Evolutionary conservation across 805 yeast genomes (phyloP).

Genomic region (Metschnikowia proteae): DNA sequence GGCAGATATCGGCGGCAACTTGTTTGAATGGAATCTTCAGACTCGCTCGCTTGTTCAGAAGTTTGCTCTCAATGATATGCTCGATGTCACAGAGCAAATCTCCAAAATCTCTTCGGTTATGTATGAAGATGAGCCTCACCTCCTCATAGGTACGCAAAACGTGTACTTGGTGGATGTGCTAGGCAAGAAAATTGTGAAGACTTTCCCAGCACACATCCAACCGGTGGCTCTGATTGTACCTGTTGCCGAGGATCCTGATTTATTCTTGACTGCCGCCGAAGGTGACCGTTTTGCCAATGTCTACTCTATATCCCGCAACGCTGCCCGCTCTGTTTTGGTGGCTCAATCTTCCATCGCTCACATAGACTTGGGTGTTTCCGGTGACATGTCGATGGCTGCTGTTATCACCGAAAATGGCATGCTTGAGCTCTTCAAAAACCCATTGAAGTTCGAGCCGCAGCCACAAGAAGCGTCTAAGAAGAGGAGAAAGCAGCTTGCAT

Average conservation of each 20-base stretch:
- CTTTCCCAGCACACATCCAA: slow-evolving; percentile 75
- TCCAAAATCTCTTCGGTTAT: slow-evolving; percentile 28
- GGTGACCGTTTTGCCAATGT: slow-evolving; percentile 81
- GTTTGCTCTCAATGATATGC: slow-evolving; percentile 39
- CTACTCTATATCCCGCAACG: slow-evolving; percentile 46
- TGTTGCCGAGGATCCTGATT: slow-evolving; percentile 32
- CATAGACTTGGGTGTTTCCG: slow-evolving; percentile 37
- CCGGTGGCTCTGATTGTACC: slow-evolving; percentile 53
- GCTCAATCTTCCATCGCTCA: slow-evolving; percentile 58
- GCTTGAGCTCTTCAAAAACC: slow-evolving; percentile 66
- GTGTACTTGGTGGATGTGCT: slow-evolving; percentile 49
- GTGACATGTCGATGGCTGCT: slow-evolving; percentile 35
- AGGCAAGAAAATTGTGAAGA: slow-evolving; percentile 38
- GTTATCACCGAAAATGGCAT: slow-evolving; percentile 72
- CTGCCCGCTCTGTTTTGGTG: slow-evolving; percentile 58
- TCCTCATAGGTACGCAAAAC: slow-evolving; percentile 66
- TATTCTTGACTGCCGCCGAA: slow-evolving; percentile 65
- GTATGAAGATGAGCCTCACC: slow-evolving; percentile 35
- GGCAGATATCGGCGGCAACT: slow-evolving; percentile 53
- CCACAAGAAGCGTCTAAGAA: slow-evolving; percentile 26
- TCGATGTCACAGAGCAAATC: slow-evolving; percentile 30
- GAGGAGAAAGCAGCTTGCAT: slow-evolving; percentile 42
- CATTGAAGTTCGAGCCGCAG: slow-evolving; percentile 35
- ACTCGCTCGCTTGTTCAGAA: slow-evolving; percentile 40
- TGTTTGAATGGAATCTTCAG: slow-evolving; percentile 60